phyloP scores from a whole-genome alignment of 1,284 basidiomycete genomes.

The Pseudozyma sp. region DNA sequence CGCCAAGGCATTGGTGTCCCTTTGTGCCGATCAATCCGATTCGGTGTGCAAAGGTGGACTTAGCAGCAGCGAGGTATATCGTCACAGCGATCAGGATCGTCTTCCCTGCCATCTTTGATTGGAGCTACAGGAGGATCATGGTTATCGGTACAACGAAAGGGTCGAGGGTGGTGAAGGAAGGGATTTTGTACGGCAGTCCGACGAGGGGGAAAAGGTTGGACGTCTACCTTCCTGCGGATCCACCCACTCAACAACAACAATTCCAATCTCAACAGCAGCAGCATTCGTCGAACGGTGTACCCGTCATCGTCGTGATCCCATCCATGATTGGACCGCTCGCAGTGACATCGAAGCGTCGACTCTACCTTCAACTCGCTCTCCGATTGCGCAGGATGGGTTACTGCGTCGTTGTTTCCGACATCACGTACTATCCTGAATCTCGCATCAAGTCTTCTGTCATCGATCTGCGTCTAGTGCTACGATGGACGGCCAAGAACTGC shows the following conservation, averaged over 20 bases:
- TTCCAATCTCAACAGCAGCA: background rate
- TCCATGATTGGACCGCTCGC: slow-evolving; percentile 62
- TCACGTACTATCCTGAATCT: slow-evolving; percentile 67
- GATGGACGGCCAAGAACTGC: slow-evolving; percentile 68
- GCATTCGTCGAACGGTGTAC: slow-evolving; percentile 43
- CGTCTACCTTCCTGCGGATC: slow-evolving; percentile 60
- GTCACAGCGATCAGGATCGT: slow-evolving; percentile 52
- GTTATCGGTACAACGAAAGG: slow-evolving; percentile 65
- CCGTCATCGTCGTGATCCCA: slow-evolving; percentile 69
- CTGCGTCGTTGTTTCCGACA: slow-evolving; percentile 69
- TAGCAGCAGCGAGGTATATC: slow-evolving; percentile 54
- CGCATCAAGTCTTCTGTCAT: slow-evolving; percentile 64
- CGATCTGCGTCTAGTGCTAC: slow-evolving; percentile 66
- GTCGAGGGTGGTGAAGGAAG: slow-evolving; percentile 59
- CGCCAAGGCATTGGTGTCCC: slow-evolving; percentile 37
- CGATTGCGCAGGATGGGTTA: slow-evolving; percentile 68
- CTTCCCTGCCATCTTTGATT: slow-evolving; percentile 63
- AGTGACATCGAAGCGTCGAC: slow-evolving; percentile 43
- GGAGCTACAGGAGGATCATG: slow-evolving; percentile 63
- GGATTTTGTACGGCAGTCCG: slow-evolving; percentile 62
- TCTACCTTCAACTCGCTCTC: slow-evolving; percentile 68
- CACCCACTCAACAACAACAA: slow-evolving; percentile 6
- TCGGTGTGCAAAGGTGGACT: slow-evolving; percentile 63
- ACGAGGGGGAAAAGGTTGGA: slow-evolving; percentile 55
- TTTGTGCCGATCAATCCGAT: slow-evolving; percentile 65